phyloP scores from a whole-genome alignment of 768 basidiomycete genomes.

The Amyloporia xantha region DNA sequence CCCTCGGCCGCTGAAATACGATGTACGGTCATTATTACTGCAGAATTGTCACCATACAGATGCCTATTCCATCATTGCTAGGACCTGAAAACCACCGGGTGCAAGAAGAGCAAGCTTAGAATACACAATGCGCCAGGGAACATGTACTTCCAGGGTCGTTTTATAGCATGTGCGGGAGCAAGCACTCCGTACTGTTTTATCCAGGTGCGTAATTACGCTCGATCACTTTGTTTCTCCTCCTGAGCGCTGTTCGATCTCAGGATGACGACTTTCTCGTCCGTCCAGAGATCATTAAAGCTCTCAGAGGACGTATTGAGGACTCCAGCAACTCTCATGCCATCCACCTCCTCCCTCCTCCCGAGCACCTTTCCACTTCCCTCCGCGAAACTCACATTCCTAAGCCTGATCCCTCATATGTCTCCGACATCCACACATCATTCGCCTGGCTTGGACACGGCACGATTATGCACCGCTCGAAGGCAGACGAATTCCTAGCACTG shows the following conservation, averaged over 20 bases:
- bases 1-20: conserved; percentile 32
- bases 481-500: conserved; percentile 42
- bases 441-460: conserved; percentile 66
- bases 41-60: not conserved
- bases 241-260: conserved; percentile 26
- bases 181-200: conserved; percentile 54
- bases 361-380: conserved; percentile 49
- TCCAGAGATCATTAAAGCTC: conserved; percentile 47
- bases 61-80: conserved; percentile 12
- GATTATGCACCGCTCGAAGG: conserved; percentile 39
- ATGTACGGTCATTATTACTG: conserved; percentile 30
- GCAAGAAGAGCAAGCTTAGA: conserved; percentile 36
- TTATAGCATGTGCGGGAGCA: conserved; percentile 46
- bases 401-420: conserved; percentile 13
- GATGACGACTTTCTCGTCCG: conserved; percentile 64
- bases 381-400: conserved; percentile 33
- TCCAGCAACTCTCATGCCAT: conserved; percentile 26
- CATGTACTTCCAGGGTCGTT: conserved; percentile 57
- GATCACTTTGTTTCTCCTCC: not conserved
- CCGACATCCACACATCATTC: conserved; percentile 44
- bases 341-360: conserved; percentile 54
- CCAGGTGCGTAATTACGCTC: conserved; percentile 35
- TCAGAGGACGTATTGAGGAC: conserved; percentile 36
- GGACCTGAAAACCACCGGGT: conserved; percentile 34
- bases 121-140: conserved; percentile 55